Conservation (phyloP, 2,329 filamentous ascomycete species). For the Helotiales sp. region DNA sequence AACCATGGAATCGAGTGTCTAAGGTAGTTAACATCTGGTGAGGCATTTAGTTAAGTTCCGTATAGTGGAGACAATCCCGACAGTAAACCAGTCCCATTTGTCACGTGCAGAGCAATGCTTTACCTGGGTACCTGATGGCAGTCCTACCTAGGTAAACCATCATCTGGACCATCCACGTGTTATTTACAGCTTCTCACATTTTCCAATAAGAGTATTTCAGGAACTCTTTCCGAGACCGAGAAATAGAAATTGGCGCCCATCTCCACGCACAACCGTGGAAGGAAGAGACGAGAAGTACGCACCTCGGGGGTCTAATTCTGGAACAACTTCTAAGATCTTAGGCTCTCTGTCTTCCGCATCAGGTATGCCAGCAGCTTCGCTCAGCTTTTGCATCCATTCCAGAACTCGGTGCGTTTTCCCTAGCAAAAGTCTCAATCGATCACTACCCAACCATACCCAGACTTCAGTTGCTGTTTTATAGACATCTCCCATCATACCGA, state of each 20-base stretch:
- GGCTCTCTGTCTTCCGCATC: background rate
- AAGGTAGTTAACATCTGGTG: background rate
- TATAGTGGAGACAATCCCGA: too few relatives aligned
- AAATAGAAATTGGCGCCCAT: background rate
- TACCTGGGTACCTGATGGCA: too few relatives aligned
- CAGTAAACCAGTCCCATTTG: too few relatives aligned
- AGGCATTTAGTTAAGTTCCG: too few relatives aligned
- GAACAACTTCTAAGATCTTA: background rate
- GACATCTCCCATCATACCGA: slow-evolving; percentile 3
- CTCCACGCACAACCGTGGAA: background rate
- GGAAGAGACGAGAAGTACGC: background rate
- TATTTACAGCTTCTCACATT: too few relatives aligned
- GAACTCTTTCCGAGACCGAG: background rate
- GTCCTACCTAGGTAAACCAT: too few relatives aligned
- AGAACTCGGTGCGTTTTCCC: background rate
- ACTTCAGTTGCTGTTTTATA: background rate
- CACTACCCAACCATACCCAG: background rate
- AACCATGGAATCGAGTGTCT: background rate
- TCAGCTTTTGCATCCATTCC: background rate
- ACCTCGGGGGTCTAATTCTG: background rate
- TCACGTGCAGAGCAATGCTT: too few relatives aligned
- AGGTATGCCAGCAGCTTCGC: background rate
- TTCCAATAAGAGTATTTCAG: too few relatives aligned
- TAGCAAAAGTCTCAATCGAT: background rate
- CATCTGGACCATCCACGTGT: too few relatives aligned